These are phyloP conservation scores for Blastobotrys peoriensis DNA, from an alignment of 805 yeast genomes.

Conservation along the genomic window DNA sequence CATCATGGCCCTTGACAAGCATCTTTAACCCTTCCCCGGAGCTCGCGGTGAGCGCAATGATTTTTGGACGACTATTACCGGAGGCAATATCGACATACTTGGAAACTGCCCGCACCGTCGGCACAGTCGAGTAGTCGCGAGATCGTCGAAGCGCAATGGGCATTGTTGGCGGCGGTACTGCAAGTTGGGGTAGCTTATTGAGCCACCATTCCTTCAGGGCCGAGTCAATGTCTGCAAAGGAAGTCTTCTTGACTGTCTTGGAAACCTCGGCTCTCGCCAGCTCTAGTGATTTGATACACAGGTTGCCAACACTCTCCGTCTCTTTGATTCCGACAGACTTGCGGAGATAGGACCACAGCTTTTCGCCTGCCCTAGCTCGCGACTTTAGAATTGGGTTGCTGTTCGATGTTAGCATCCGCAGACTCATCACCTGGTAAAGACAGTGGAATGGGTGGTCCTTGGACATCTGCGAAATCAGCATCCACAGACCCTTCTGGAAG, in stretches of 20 bases:
- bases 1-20: constrained; percentile 81
- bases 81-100: constrained; percentile 58
- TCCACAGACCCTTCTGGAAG: constrained; percentile 53
- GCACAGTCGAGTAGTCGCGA: constrained; percentile 41
- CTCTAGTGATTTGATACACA: constrained; percentile 2
- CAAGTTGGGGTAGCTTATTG: constrained; percentile 11
- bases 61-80: constrained; percentile 86
- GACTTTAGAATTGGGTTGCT: neutral
- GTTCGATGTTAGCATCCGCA: constrained; percentile 10
- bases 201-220: constrained; percentile 1
- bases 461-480: constrained; percentile 43
- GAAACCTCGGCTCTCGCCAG: neutral
- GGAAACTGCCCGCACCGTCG: constrained; percentile 43
- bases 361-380: constrained; percentile 12
- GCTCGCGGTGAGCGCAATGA: constrained; percentile 47
- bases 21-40: constrained; percentile 56
- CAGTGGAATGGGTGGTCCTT: constrained; percentile 67
- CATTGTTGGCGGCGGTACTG: constrained; percentile 65
- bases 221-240: neutral
- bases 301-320: constrained; percentile 2
- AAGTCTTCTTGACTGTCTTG: neutral
- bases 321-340: neutral
- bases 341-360: constrained; percentile 12
- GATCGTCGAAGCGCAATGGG: constrained; percentile 38
- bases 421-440: constrained; percentile 39